Evolutionary conservation across 2,329 filamentous ascomycete species (phyloP).

Genomic region (Beauveria pseudobassiana): DNA sequence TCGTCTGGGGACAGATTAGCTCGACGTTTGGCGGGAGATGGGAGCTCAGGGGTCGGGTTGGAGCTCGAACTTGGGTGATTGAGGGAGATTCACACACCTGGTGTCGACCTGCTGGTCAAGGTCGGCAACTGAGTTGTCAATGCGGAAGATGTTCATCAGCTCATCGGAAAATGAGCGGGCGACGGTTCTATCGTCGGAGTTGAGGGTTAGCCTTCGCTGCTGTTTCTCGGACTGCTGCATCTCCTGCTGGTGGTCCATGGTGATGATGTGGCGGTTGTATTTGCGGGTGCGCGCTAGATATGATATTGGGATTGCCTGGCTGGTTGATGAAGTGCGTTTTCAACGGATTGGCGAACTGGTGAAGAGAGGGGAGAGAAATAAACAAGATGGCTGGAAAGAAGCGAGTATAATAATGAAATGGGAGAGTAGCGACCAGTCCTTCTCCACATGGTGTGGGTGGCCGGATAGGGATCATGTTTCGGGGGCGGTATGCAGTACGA

Average conservation of each 20-base stretch:
- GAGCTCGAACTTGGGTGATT: background rate
- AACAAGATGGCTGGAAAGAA: background rate
- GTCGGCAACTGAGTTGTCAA: constrained; percentile 69
- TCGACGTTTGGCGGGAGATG: background rate
- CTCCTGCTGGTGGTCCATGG: constrained; percentile 1
- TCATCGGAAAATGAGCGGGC: constrained; percentile 81
- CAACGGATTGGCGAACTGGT: background rate
- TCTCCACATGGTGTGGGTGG: constrained; percentile 11
- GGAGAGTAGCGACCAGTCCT: constrained; percentile 6
- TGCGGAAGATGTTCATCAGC: constrained; percentile 81
- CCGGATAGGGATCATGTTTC: constrained; percentile 9
- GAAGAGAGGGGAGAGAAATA: background rate
- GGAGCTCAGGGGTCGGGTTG: background rate
- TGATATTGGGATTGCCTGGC: constrained; percentile 12
- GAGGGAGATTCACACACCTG: constrained; percentile 53
- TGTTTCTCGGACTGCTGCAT: constrained; percentile 2
- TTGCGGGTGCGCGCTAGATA: background rate
- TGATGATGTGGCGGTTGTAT: background rate
- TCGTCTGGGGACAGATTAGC: constrained; percentile 51
- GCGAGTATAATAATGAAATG: constrained; percentile 9
- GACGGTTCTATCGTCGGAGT: constrained; percentile 56
- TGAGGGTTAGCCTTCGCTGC: constrained; percentile 9
- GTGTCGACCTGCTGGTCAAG: constrained; percentile 69
- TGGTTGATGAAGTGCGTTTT: background rate
- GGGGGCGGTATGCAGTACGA: background rate